These are phyloP conservation scores for Cyclocybe cylindracea DNA, from an alignment of 768 basidiomycete species.

Conservation along the genomic window DNA sequence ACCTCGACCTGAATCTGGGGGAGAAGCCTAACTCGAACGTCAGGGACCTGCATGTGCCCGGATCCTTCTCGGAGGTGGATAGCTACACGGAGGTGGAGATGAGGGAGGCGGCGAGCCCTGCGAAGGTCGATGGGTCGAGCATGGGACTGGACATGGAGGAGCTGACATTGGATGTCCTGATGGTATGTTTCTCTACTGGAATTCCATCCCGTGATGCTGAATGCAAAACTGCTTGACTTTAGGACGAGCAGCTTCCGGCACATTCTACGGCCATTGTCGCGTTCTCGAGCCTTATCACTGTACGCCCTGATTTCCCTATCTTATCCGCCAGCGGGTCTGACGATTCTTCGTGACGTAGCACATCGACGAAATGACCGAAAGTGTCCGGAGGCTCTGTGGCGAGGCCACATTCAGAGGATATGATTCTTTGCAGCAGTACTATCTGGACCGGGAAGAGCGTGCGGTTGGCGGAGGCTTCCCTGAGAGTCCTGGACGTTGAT, in stretches of 20 bases:
- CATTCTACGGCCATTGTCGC: conserved; percentile 47
- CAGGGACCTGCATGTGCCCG: too few relatives aligned
- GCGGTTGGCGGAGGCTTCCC: conserved; percentile 27
- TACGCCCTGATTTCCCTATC: conserved; percentile 13
- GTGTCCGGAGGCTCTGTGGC: conserved; percentile 43
- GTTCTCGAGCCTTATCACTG: conserved; percentile 38
- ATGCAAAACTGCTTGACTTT: background rate
- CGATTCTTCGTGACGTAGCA: conserved; percentile 22
- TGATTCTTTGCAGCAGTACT: conserved; percentile 35
- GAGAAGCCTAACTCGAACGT: conserved; percentile 5
- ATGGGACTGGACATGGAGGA: conserved; percentile 44
- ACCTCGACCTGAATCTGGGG: background rate
- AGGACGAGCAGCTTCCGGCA: conserved; percentile 44
- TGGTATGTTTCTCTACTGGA: conserved; percentile 25
- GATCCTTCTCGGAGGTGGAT: background rate
- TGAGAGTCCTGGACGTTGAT: too few relatives aligned
- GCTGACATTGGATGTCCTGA: conserved; percentile 37
- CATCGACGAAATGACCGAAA: conserved; percentile 40
- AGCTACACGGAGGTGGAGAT: conserved; percentile 7
- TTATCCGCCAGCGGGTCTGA: background rate
- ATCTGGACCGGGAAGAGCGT: conserved; percentile 37
- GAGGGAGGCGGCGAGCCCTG: conserved; percentile 22
- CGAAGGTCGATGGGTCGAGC: conserved; percentile 40
- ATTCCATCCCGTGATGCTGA: background rate
- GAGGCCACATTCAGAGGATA: conserved; percentile 42